phyloP scores from a whole-genome alignment of 1,284 basidiomycete species.

The Irpex sp. region DNA sequence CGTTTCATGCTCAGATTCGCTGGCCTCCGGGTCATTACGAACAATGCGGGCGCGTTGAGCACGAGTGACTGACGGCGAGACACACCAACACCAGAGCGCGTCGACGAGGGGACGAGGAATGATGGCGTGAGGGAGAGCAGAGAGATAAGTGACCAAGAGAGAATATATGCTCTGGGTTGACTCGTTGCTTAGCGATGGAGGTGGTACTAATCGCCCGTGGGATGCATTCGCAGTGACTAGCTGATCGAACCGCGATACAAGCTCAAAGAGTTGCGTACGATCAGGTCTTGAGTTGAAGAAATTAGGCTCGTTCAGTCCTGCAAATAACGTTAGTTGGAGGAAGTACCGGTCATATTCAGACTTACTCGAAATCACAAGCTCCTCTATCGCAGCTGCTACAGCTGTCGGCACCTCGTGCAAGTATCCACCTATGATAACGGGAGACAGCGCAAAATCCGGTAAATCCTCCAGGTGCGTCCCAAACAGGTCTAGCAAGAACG shows the following conservation, averaged over 20 bases:
- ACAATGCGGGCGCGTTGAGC: constrained; percentile 19
- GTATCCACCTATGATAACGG: constrained; percentile 45
- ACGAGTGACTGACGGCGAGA: constrained; percentile 37
- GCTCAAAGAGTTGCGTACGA: constrained; percentile 32
- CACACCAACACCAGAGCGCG: constrained; percentile 50
- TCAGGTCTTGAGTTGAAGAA: constrained; percentile 41
- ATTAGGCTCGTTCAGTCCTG: constrained; percentile 43
- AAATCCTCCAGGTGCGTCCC: constrained; percentile 44
- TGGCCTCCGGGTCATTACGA: constrained; percentile 8
- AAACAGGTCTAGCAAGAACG: constrained; percentile 37
- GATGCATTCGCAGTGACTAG: constrained; percentile 14
- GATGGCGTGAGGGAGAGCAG: constrained; percentile 50
- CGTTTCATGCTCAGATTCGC: constrained; percentile 6
- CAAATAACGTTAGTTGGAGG: not conserved
- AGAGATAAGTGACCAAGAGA: constrained; percentile 55
- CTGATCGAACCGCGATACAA: constrained; percentile 34
- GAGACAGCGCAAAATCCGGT: constrained; percentile 41
- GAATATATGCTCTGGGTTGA: constrained; percentile 56
- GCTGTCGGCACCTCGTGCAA: constrained; percentile 53
- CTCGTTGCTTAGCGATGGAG: constrained; percentile 43
- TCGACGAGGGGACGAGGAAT: constrained; percentile 40
- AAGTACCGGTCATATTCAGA: not conserved
- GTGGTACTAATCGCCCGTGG: constrained; percentile 13
- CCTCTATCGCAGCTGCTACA: constrained; percentile 54
- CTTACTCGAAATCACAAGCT: constrained; percentile 54